These are phyloP conservation scores for Cryptococcus deneoformans DNA, from an alignment of 1,284 basidiomycete genomes.

Conservation along the genomic window DNA sequence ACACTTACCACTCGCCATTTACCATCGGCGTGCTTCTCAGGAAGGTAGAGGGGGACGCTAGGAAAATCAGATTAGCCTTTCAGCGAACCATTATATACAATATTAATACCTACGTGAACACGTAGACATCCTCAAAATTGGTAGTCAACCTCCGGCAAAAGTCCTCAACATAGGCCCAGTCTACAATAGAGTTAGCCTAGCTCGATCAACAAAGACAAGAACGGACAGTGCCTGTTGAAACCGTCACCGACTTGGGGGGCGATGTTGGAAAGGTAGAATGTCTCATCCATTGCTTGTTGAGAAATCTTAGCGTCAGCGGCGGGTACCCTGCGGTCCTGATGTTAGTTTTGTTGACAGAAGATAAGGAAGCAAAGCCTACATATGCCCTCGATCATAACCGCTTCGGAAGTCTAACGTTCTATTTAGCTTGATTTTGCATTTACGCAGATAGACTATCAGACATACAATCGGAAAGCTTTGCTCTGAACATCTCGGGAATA, in stretches of 20 bases:
- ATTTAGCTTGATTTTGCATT: neutral
- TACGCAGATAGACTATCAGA: neutral
- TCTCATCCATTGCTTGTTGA: constrained; percentile 93
- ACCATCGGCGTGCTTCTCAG: constrained; percentile 75
- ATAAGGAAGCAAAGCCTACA: constrained; percentile 52
- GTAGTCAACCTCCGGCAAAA: constrained; percentile 88
- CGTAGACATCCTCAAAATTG: constrained; percentile 83
- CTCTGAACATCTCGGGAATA: constrained; percentile 76
- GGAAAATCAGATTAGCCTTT: neutral
- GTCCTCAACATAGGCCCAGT: constrained; percentile 96
- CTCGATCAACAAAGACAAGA: neutral
- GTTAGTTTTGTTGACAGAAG: neutral
- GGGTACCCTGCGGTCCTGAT: constrained; percentile 66
- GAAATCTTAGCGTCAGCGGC: constrained; percentile 90
- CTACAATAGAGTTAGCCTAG: constrained; percentile 50
- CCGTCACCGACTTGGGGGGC: constrained; percentile 97
- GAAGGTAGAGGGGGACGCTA: constrained; percentile 88
- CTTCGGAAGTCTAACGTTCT: constrained; percentile 66
- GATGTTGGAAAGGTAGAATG: constrained; percentile 92
- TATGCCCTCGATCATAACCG: constrained; percentile 96
- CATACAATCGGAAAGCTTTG: constrained; percentile 72
- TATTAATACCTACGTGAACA: constrained; percentile 68
- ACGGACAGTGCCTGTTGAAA: constrained; percentile 92
- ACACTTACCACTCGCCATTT: constrained; percentile 76
- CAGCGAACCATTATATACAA: neutral